These are phyloP conservation scores for Dendrothele bispora DNA, from an alignment of 768 basidiomycete species.

Conservation along the genomic window DNA sequence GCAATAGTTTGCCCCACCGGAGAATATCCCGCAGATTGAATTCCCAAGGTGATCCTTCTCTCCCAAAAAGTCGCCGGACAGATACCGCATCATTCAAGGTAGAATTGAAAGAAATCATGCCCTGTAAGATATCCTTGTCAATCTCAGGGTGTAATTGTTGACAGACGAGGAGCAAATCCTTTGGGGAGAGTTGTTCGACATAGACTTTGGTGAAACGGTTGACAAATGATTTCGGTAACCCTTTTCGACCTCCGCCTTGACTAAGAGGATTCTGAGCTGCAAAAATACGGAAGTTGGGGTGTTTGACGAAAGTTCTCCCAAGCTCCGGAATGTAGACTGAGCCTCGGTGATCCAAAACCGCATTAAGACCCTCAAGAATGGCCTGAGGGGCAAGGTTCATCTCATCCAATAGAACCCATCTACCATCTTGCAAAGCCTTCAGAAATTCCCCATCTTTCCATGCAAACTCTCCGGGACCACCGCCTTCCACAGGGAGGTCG, in stretches of 20 bases:
- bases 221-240: conserved; percentile 94
- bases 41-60: conserved; percentile 92
- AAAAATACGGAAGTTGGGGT: conserved; percentile 95
- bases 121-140: conserved; percentile 50
- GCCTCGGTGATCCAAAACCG: conserved; percentile 93
- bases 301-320: conserved; percentile 81
- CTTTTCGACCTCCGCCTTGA: conserved; percentile 97
- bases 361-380: conserved; percentile 95
- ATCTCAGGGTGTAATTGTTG: conserved; percentile 67
- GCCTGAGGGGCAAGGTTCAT: conserved; percentile 99
- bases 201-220: conserved; percentile 99
- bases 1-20: conserved; percentile 75
- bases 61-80: conserved; percentile 63
- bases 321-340: conserved; percentile 95
- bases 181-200: conserved; percentile 76
- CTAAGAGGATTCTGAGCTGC: conserved; percentile 96
- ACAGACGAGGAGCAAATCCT: conserved; percentile 80
- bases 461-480: conserved; percentile 86
- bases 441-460: conserved; percentile 99
- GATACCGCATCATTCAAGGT: conserved; percentile 68
- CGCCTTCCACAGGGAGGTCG: conserved; percentile 93
- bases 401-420: conserved; percentile 98
- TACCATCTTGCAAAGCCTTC: conserved; percentile 88
- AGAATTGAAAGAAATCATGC: conserved; percentile 84
- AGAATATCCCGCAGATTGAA: conserved; percentile 96